phyloP scores from a whole-genome alignment of 2,329 filamentous ascomycete species.

The Fusarium foetens region DNA sequence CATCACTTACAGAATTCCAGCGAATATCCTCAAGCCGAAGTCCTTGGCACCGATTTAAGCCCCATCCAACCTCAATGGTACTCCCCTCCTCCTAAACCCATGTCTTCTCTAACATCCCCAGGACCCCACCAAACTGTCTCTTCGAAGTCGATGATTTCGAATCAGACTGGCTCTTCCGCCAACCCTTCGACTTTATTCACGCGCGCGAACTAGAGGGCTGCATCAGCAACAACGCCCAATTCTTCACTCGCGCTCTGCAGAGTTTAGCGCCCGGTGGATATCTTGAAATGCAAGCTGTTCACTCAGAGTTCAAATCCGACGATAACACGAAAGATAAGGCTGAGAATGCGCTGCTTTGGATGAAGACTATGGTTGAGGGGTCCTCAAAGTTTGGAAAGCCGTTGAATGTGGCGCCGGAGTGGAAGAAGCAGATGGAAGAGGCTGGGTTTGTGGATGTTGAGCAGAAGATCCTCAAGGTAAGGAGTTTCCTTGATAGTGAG shows the following conservation, averaged over 20 bases:
- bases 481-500: fast-evolving
- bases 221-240: not conserved
- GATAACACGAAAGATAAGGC: not conserved
- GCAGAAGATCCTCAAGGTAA: constrained; percentile 14
- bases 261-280: constrained; percentile 4
- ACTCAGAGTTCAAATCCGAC: constrained; percentile 7
- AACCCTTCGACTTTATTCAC: constrained; percentile 20
- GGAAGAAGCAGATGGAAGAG: constrained; percentile 18
- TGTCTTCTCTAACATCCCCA: fast-evolving
- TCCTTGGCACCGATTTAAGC: constrained; percentile 21
- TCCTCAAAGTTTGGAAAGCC: constrained; percentile 8
- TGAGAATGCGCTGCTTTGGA: not conserved
- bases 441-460: constrained; percentile 16
- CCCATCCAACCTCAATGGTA: constrained; percentile 28
- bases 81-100: fast-evolving
- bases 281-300: constrained; percentile 15
- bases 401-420: not conserved
- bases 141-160: constrained; percentile 28
- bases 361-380: constrained; percentile 7
- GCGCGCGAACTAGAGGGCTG: constrained; percentile 12
- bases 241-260: not conserved
- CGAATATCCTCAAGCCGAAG: constrained; percentile 5
- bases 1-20: not conserved
- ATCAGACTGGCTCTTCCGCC: constrained; percentile 13
- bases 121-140: constrained; percentile 14